phyloP scores from a whole-genome alignment of 1,139 yeast genomes.

The Cylindricascospora bacillispora region DNA sequence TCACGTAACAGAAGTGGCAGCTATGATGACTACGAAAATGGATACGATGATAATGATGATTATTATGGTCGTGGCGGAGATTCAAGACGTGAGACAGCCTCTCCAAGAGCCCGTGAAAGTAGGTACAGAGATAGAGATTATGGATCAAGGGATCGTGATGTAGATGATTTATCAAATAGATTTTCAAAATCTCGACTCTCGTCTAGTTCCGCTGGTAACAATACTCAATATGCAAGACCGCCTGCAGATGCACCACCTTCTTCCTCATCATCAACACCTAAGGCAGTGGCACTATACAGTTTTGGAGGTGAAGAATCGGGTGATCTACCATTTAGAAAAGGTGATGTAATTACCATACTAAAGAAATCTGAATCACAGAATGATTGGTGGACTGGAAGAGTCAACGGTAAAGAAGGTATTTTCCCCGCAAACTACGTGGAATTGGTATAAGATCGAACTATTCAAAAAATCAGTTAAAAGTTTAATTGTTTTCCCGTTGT shows the following conservation, averaged over 20 bases:
- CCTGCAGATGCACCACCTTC: conserved; percentile 5
- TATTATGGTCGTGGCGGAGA: conserved; percentile 4
- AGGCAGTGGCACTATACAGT: conserved; percentile 81
- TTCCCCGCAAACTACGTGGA: conserved; percentile 97
- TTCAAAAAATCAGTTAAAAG: too few relatives aligned
- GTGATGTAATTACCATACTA: conserved; percentile 83
- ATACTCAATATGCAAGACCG: conserved; percentile 29
- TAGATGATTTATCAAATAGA: conserved; percentile 27
- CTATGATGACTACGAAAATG: conserved; percentile 39
- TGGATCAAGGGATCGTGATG: conserved; percentile 15
- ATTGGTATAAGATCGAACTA: conserved; percentile 65
- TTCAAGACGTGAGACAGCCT: too few relatives aligned
- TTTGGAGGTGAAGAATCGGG: conserved; percentile 65
- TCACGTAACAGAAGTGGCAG: conserved; percentile 5
- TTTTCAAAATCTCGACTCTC: conserved; percentile 23
- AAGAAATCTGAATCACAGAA: conserved; percentile 79
- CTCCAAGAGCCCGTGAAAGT: conserved; percentile 6
- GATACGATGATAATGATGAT: conserved; percentile 29
- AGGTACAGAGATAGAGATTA: conserved; percentile 6
- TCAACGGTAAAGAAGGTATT: conserved; percentile 74
- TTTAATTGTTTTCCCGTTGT: too few relatives aligned
- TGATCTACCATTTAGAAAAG: conserved; percentile 84
- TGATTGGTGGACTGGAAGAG: conserved; percentile 98
- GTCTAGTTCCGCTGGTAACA: conserved; percentile 16
- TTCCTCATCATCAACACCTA: conserved; percentile 38